phyloP scores from a whole-genome alignment of 2,329 filamentous ascomycete genomes.

The Sclerotinia spermophila region DNA sequence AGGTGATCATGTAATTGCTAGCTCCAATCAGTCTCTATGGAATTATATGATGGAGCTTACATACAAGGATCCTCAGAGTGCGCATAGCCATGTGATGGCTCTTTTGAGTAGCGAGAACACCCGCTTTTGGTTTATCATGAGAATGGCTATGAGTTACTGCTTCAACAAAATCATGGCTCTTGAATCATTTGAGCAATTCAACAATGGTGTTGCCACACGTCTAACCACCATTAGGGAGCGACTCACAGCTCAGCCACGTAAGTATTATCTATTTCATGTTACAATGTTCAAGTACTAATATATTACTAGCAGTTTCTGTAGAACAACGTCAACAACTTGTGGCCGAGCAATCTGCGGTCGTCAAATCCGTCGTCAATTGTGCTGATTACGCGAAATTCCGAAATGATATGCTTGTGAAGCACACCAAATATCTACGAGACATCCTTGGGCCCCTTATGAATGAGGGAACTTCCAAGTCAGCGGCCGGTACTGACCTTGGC shows the following conservation, averaged over 20 bases:
- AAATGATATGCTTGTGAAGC: slow-evolving; percentile 21
- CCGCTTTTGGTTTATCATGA: slow-evolving; percentile 40
- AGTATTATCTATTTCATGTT: slow-evolving; percentile 29
- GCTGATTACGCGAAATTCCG: slow-evolving; percentile 36
- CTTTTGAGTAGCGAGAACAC: slow-evolving; percentile 37
- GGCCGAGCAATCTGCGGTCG: slow-evolving; percentile 38
- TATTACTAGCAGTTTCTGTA: slow-evolving; percentile 24
- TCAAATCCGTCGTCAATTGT: slow-evolving; percentile 41
- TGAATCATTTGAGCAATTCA: slow-evolving; percentile 39
- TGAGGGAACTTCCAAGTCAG: slow-evolving; percentile 35
- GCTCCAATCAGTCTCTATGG: slow-evolving; percentile 37
- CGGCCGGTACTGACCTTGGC: slow-evolving; percentile 42
- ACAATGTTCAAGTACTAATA: slow-evolving; percentile 2
- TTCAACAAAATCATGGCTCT: slow-evolving; percentile 38
- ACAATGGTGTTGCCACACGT: slow-evolving; percentile 27
- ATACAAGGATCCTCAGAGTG: slow-evolving; percentile 32
- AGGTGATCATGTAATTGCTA: slow-evolving; percentile 26
- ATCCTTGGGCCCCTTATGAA: slow-evolving; percentile 46
- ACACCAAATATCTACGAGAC: slow-evolving; percentile 39
- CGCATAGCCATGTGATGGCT: slow-evolving; percentile 36
- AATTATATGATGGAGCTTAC: slow-evolving; percentile 39
- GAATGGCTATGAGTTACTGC: slow-evolving; percentile 41
- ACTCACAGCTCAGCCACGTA: slow-evolving; percentile 23
- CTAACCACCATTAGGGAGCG: slow-evolving; percentile 28
- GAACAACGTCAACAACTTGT: slow-evolving; percentile 38